Evolutionary conservation across 2,329 filamentous ascomycete genomes (phyloP).

Genomic region (Xylaria sp.): DNA sequence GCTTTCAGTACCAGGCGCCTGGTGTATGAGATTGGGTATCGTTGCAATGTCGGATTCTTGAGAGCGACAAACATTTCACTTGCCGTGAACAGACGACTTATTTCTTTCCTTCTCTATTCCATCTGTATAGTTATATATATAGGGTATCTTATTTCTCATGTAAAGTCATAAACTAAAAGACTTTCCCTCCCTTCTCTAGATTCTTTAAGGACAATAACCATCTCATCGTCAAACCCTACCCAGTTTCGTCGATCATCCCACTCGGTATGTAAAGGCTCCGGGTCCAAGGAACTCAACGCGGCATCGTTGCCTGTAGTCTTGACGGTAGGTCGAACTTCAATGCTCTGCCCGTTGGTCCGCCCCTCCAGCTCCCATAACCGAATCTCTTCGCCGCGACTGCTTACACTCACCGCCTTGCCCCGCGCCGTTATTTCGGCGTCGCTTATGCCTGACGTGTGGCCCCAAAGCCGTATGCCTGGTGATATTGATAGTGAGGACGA

Average conservation of each 20-base stretch:
- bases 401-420: constrained; percentile 92
- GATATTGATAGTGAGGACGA: constrained; percentile 74
- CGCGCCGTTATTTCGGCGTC: constrained; percentile 85
- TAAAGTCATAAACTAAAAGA: constrained; percentile 89
- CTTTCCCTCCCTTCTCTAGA: constrained; percentile 74
- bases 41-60: neutral
- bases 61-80: neutral
- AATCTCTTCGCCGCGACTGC: constrained; percentile 79
- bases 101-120: neutral
- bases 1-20: neutral
- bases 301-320: constrained; percentile 42
- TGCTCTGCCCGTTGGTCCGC: constrained; percentile 62
- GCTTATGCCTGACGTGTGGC: constrained; percentile 89
- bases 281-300: constrained; percentile 20
- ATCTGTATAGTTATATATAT: constrained; percentile 9
- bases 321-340: constrained; percentile 61
- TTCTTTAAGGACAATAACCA: constrained; percentile 87
- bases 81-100: too few species aligned
- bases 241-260: constrained; percentile 67
- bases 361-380: constrained; percentile 92
- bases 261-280: constrained; percentile 26
- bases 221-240: constrained; percentile 91
- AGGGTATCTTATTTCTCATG: constrained; percentile 49
- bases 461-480: constrained; percentile 82
- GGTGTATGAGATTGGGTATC: neutral